A percentile compares a stretch with the other conserved stretches of the same genome.
Evolutionary conservation across 306 rosid genomes (phyloP).

Genomic region (Luffa acutangula): DNA sequence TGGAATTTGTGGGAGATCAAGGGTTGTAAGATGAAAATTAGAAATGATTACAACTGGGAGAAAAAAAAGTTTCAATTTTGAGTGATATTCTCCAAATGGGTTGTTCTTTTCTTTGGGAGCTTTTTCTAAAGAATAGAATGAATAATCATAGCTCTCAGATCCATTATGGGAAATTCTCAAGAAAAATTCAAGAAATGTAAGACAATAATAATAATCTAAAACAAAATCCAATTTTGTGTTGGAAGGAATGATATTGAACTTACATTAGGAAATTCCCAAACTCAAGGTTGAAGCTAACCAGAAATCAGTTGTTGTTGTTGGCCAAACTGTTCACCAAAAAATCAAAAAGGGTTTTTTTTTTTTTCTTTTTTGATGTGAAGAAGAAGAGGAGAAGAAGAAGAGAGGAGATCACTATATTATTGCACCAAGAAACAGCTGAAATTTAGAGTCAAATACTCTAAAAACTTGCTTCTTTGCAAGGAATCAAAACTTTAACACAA

Average conservation of each 20-base stretch:
- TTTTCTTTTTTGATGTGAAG: background rate
- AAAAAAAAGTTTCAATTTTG: no score
- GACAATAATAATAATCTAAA: background rate
- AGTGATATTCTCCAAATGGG: background rate
- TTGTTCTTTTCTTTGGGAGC: background rate
- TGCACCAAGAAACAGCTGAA: background rate
- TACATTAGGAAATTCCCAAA: background rate
- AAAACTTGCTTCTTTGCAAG: constrained; percentile 7
- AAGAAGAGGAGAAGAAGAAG: background rate
- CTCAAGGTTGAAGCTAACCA: background rate
- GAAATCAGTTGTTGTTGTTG: constrained; percentile 2
- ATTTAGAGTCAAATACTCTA: background rate
- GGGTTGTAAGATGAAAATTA: background rate
- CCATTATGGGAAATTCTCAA: background rate
- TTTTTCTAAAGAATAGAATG: background rate
- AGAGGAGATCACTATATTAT: background rate
- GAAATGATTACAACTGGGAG: background rate
- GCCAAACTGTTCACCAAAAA: background rate
- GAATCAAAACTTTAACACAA: constrained; percentile 14
- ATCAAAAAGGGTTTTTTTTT: background rate
- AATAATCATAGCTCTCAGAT: background rate
- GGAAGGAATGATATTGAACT: background rate
- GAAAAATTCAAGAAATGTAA: background rate
- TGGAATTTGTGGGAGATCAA: background rate
- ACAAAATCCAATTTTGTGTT: background rate